Base-by-base conservation (phyloP, 805 yeast genomes). In the Candida arabinofermentans region DNA sequence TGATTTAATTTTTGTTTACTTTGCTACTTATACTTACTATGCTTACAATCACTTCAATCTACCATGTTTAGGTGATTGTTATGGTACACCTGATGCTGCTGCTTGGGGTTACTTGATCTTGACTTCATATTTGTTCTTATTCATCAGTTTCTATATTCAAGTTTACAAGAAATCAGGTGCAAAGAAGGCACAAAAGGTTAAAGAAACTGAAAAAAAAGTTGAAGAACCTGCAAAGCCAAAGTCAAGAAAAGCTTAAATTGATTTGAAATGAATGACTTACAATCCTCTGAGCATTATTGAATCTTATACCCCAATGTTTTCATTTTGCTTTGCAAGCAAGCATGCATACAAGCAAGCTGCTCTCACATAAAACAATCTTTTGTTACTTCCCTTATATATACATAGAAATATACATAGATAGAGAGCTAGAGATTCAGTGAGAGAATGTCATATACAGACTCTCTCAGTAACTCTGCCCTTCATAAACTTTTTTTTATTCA, bases 1-100 rank as follows among this genome's bases (percentile, higher is more conserved):
- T 59, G 99, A 91, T 66, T 77, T 91, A 60, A 79, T 74, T 33
- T 90, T 91, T 63, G 95, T 93, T 50, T 93, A 89, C 74, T 89
- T 86, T 66, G 96, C 96, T 39, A 84, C 96, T 42, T 91, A 87
- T 70, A 83, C 96, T 49, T 89, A 83, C 70, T 88, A 86, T 54
- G 90, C 93, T 30, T 71, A 72, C 62, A 75, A 72, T 46, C 88
- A 81, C 72, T 82, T 71, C 59, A 57, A 67, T 47, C 65, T 90
- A 61, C 96, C 96, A 44, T 79, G 86, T 68, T 62, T 61, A 64
- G 91, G 96, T 50, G 79, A 83, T 57, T 91, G 99, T 69, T 77
- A 85, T 59, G 99, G 99, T 50, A 83, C 89, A 44, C 95, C 86
- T 69, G 77, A 79, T 54, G 98, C 99, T 48, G 99, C 98, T 41